Conservation (phyloP, 768 basidiomycete genomes). For the Leucogyrophana mollusca region DNA sequence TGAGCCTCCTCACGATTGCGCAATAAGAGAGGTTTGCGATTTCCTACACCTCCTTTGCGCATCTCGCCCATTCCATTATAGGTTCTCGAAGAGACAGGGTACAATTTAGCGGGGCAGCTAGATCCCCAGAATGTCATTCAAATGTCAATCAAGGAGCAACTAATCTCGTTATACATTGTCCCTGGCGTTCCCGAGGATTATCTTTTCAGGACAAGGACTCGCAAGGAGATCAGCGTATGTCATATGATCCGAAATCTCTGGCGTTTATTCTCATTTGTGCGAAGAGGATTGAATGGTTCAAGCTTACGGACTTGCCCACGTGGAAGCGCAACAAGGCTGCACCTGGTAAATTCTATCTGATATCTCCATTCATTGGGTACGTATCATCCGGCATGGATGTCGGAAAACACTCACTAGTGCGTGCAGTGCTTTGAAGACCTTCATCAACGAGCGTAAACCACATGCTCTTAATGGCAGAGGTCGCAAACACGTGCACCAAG, state of each 20-base stretch:
- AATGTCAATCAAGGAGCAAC: constrained; percentile 86
- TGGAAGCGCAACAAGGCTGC: constrained; percentile 79
- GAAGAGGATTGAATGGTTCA: constrained; percentile 98
- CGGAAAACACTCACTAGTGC: neutral
- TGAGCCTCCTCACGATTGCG: constrained; percentile 82
- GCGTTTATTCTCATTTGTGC: constrained; percentile 13
- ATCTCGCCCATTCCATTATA: constrained; percentile 30
- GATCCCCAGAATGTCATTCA: constrained; percentile 72
- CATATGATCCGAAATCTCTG: constrained; percentile 4
- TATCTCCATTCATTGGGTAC: constrained; percentile 90
- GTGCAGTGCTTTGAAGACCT: constrained; percentile 49
- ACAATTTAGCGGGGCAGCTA: constrained; percentile 73
- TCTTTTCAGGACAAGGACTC: constrained; percentile 87
- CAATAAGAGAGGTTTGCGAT: constrained; percentile 79
- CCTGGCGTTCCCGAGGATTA: constrained; percentile 86
- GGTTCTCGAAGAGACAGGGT: constrained; percentile 98
- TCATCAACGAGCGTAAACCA: constrained; percentile 64
- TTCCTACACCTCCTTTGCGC: neutral
- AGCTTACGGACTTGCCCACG: constrained; percentile 82
- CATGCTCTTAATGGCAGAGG: constrained; percentile 34
- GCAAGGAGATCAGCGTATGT: constrained; percentile 96
- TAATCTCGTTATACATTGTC: constrained; percentile 88
- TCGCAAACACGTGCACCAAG: constrained; percentile 33
- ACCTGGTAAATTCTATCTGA: constrained; percentile 88
- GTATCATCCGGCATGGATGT: constrained; percentile 19